A percentile compares a stretch with the other conserved stretches of the same genome.
Conservation (phyloP, 1,139 yeast genomes). For the Debaryomyces sp. region DNA sequence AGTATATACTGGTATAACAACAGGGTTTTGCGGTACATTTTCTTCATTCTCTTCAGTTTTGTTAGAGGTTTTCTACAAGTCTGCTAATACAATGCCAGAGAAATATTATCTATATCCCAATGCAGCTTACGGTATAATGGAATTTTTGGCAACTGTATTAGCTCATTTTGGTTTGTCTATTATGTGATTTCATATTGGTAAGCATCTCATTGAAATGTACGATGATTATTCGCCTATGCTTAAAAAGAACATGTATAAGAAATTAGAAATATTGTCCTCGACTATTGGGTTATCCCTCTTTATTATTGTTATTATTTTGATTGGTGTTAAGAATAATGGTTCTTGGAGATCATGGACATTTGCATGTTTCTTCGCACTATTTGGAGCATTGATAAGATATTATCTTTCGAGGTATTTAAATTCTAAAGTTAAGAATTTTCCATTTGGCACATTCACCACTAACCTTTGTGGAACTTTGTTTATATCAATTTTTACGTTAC, state of each 20-base stretch:
- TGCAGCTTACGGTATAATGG: slow-evolving; percentile 84
- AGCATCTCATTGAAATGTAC: slow-evolving; percentile 24
- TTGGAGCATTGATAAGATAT: slow-evolving; percentile 60
- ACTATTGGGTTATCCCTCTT: slow-evolving; percentile 33
- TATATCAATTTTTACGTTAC: slow-evolving; percentile 51
- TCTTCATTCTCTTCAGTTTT: slow-evolving; percentile 82
- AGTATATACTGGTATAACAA: slow-evolving; percentile 64
- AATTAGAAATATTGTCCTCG: slow-evolving; percentile 22
- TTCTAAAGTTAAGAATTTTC: slow-evolving; percentile 41
- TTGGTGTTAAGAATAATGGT: slow-evolving; percentile 36
- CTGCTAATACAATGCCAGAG: slow-evolving; percentile 49
- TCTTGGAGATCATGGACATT: slow-evolving; percentile 71
- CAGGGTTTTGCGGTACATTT: slow-evolving; percentile 83
- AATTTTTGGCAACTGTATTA: slow-evolving; percentile 43
- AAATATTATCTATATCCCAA: slow-evolving; percentile 48
- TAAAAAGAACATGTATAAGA: slow-evolving; percentile 15
- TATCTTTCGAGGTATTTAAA: slow-evolving; percentile 53
- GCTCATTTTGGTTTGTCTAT: slow-evolving; percentile 40
- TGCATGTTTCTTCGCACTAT: slow-evolving; percentile 53
- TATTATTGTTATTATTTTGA: slow-evolving; percentile 48
- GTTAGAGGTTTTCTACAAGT: slow-evolving; percentile 58
- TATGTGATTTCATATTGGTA: slow-evolving; percentile 39
- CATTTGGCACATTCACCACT: slow-evolving; percentile 71
- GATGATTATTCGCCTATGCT: slow-evolving; percentile 46
- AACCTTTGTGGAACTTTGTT: slow-evolving; percentile 58